These are phyloP conservation scores for Fusarium globosum DNA, from an alignment of 2,329 filamentous ascomycete species.

Conservation along the genomic window DNA sequence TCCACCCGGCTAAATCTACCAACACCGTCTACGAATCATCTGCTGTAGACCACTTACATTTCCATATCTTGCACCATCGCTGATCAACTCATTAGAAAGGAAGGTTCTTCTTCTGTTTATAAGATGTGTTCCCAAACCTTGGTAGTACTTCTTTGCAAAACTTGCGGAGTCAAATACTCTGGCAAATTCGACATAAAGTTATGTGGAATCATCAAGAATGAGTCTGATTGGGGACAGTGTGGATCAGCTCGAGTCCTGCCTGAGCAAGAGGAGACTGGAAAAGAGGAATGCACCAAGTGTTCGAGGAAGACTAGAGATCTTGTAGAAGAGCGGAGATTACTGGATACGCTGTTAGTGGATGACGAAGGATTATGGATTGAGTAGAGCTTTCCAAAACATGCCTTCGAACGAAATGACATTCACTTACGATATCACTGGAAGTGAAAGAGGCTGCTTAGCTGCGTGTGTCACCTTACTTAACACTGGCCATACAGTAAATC, in stretches of 20 bases:
- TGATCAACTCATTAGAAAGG: rapidly evolving
- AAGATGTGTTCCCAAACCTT: background rate
- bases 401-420: too few species aligned
- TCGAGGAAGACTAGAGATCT: too few species aligned
- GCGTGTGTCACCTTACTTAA: background rate
- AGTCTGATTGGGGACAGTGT: background rate
- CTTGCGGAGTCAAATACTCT: background rate
- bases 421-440: too few species aligned
- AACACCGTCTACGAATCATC: too few species aligned
- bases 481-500: too few species aligned
- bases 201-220: background rate
- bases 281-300: background rate
- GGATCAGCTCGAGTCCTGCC: background rate
- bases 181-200: background rate
- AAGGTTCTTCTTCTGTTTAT: rapidly evolving
- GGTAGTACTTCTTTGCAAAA: background rate
- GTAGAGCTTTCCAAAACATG: background rate
- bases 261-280: rapidly evolving
- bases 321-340: background rate
- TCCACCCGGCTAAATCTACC: rapidly evolving
- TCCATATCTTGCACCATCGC: rapidly evolving
- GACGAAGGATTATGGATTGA: background rate
- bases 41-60: background rate
- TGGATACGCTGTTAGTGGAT: background rate
- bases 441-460: rapidly evolving